These are phyloP conservation scores for Pyrenochaeta sp. DNA, from an alignment of 2,329 filamentous ascomycete species.

Conservation along the genomic window DNA sequence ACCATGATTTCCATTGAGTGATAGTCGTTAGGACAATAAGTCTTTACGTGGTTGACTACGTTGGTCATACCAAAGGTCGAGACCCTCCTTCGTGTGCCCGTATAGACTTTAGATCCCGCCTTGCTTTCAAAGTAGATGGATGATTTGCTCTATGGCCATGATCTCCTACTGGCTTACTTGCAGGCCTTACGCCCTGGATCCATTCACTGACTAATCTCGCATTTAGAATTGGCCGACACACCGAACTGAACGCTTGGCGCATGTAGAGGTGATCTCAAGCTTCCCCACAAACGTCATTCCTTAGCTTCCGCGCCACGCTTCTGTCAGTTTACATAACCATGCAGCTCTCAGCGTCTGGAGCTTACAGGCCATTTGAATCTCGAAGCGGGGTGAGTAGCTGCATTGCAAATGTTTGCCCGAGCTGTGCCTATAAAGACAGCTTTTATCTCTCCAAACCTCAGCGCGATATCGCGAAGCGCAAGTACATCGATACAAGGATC, in stretches of 20 bases:
- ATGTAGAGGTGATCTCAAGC: neutral
- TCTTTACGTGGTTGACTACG: neutral
- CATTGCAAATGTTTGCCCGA: slow-evolving; percentile 13
- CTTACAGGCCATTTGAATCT: neutral
- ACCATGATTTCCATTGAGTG: too few relatives aligned
- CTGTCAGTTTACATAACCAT: neutral
- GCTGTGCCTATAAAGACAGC: slow-evolving; percentile 8
- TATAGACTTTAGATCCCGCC: neutral
- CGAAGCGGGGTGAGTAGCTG: neutral
- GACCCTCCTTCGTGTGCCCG: neutral
- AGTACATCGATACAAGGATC: neutral
- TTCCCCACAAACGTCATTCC: slow-evolving; percentile 16
- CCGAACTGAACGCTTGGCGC: neutral
- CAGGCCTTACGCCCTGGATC: neutral
- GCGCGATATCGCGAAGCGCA: neutral
- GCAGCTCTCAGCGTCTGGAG: neutral
- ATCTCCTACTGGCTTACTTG: neutral
- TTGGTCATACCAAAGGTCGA: too few relatives aligned
- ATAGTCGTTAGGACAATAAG: neutral
- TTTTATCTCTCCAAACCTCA: neutral
- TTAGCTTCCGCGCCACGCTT: neutral
- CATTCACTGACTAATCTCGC: neutral
- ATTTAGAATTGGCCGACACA: neutral
- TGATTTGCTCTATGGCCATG: neutral
- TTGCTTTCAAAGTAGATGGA: neutral